phyloP scores from a whole-genome alignment of 2,329 filamentous ascomycete species.

The Ceratocystis cubensis region DNA sequence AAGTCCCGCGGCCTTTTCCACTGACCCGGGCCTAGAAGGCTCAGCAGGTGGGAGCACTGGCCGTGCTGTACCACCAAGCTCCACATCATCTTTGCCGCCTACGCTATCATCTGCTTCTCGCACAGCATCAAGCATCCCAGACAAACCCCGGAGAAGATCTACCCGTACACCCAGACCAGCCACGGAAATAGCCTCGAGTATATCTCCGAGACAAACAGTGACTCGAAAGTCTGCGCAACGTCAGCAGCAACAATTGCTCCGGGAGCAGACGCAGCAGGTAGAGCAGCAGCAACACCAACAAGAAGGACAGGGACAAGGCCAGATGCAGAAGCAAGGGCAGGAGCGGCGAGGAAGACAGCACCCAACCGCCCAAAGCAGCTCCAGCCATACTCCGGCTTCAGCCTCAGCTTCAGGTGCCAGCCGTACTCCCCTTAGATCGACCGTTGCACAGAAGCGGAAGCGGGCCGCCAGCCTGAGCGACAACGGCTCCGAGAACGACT shows the following conservation, averaged over 20 bases:
- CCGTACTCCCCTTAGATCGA: constrained; percentile 6
- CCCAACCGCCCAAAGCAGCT: background rate
- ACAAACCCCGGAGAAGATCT: background rate
- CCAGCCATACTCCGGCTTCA: background rate
- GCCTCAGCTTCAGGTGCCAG: background rate
- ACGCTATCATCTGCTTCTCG: background rate
- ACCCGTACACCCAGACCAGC: background rate
- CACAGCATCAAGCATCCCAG: background rate
- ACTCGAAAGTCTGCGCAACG: background rate
- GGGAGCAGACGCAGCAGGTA: background rate
- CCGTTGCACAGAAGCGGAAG: constrained; percentile 8
- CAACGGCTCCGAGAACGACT: constrained; percentile 9
- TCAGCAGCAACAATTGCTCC: background rate
- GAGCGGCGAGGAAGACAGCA: background rate
- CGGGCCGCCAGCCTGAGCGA: background rate
- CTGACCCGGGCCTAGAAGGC: background rate
- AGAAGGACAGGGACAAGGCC: background rate
- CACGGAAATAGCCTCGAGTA: background rate
- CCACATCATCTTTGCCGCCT: background rate
- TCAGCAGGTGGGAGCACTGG: background rate
- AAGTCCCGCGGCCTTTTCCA: background rate
- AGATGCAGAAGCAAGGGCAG: background rate
- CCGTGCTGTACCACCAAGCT: background rate
- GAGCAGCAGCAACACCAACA: background rate
- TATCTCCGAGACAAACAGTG: constrained; percentile 1